Base-by-base conservation (phyloP, 257 asterid genomes). In the Salvia splendens region DNA sequence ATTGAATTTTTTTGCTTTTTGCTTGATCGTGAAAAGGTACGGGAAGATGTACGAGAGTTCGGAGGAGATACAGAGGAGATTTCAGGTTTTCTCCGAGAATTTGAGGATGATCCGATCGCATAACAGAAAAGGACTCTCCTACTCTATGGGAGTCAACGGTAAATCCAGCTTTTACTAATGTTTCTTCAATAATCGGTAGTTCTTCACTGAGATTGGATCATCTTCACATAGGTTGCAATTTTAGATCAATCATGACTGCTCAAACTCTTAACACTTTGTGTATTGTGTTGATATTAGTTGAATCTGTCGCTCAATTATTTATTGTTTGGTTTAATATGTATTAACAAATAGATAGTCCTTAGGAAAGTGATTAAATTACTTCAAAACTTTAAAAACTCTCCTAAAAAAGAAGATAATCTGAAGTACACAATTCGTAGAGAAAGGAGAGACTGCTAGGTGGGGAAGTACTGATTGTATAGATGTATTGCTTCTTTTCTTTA, bases 61-160 rank as follows among this genome's bases (percentile, higher is more conserved):
- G 17, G 95, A 85, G 68, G 99, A 90, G 91, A 79, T 86, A 14
- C 84, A 77, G 81, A 71, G 69, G 83, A 83, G 95, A 74, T 93
- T 88, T 69, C 78, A 81, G 69, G 70, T 93, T 53, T 93, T 82
- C 54, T 71, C 82, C 16, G 92, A 86, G 75, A 93, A 61, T 81
- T 57, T 85, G 85, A 83, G 66, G 81, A 83, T 52, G 88, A 88
- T 90, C 70, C 81, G 78, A 81, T 90, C 96, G 64, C 97, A 93
- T 80, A 93, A 93, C 81, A 85, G 61, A 70, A 90, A 88, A 75
- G 91, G 89, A 53, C 89, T 86, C 10, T 84, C 97, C 5, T 93
- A 88, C 61, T 81, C 89, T 51, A 85, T 90, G 78, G 95, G 88
- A 12, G 80, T 93, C 6, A 90, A 90, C 62, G 95, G 97, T 89